Evolutionary conservation across 2,329 filamentous ascomycete genomes (phyloP).

Genomic region (Phaeosphaeriaceae sp.): DNA sequence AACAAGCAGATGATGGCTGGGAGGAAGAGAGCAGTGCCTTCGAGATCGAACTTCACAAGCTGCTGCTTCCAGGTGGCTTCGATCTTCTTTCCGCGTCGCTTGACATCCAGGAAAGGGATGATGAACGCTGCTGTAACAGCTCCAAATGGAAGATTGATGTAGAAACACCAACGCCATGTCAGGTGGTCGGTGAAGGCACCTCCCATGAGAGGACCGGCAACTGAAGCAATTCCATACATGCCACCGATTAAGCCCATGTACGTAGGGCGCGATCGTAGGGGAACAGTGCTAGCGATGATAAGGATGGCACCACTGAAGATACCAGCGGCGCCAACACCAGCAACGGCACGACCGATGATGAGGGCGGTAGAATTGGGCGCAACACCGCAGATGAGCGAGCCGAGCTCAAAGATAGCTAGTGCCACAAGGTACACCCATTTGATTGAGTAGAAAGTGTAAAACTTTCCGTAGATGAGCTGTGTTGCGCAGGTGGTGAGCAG

Average conservation of each 20-base stretch:
- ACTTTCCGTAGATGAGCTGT: constrained; percentile 49
- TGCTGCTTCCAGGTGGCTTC: constrained; percentile 47
- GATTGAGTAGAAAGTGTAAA: constrained; percentile 56
- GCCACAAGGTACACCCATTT: constrained; percentile 57
- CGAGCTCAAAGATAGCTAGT: constrained; percentile 59
- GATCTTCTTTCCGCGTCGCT: constrained; percentile 42
- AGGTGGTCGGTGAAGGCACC: constrained; percentile 55
- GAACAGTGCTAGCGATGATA: constrained; percentile 55
- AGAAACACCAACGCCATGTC: constrained; percentile 57
- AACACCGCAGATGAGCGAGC: constrained; percentile 59
- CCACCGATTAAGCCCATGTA: constrained; percentile 59
- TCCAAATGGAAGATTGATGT: constrained; percentile 59
- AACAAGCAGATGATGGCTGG: constrained; percentile 58
- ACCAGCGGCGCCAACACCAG: constrained; percentile 59
- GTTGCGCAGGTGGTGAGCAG: constrained; percentile 52
- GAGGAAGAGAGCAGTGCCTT: constrained; percentile 53
- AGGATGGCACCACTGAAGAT: constrained; percentile 59
- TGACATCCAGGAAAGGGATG: constrained; percentile 48
- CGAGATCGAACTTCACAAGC: constrained; percentile 56
- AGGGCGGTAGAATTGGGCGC: constrained; percentile 58
- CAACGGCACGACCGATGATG: constrained; percentile 60
- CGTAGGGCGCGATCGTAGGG: constrained; percentile 54
- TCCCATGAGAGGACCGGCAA: constrained; percentile 58
- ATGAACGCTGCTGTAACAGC: constrained; percentile 52
- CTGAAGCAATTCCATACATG: constrained; percentile 58